Evolutionary conservation across 2,329 filamentous ascomycete species (phyloP).

Genomic region (Botrytis deweyae): DNA sequence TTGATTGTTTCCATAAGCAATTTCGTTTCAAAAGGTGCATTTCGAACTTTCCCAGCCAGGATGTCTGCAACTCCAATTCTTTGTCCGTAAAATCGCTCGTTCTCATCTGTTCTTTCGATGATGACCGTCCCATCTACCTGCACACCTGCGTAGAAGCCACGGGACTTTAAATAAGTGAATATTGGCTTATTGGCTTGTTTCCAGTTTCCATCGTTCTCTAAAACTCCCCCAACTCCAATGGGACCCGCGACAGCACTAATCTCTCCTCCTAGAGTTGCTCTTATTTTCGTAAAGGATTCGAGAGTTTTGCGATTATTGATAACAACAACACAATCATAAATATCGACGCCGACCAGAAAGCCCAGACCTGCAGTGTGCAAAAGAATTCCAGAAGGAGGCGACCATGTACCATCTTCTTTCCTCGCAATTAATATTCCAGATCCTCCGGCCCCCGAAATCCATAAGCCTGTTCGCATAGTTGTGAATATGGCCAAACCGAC

Average conservation of each 20-base stretch:
- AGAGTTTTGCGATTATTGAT: constrained; percentile 84
- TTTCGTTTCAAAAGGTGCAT: constrained; percentile 43
- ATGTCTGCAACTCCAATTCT: constrained; percentile 62
- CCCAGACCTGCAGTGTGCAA: constrained; percentile 85
- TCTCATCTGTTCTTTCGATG: constrained; percentile 83
- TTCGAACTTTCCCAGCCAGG: constrained; percentile 42
- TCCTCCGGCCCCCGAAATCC: constrained; percentile 87
- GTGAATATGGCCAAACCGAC: constrained; percentile 93
- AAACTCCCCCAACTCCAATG: constrained; percentile 53
- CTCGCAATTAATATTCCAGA: constrained; percentile 83
- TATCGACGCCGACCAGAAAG: constrained; percentile 87
- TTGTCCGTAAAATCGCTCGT: constrained; percentile 79
- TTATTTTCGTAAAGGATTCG: constrained; percentile 76
- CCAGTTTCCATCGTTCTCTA: constrained; percentile 39
- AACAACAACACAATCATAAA: constrained; percentile 92
- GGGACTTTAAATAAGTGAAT: constrained; percentile 85
- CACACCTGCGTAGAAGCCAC: constrained; percentile 83
- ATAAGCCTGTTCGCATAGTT: constrained; percentile 89
- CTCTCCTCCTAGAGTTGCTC: constrained; percentile 79
- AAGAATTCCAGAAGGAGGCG: constrained; percentile 84
- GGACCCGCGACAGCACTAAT: constrained; percentile 75
- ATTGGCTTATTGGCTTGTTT: constrained; percentile 65
- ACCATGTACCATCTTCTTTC: constrained; percentile 83
- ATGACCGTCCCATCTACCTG: constrained; percentile 85
- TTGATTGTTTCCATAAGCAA: constrained; percentile 70